Base-by-base conservation (phyloP, 2,329 filamentous ascomycete genomes). In the Fusarium stilboides region DNA sequence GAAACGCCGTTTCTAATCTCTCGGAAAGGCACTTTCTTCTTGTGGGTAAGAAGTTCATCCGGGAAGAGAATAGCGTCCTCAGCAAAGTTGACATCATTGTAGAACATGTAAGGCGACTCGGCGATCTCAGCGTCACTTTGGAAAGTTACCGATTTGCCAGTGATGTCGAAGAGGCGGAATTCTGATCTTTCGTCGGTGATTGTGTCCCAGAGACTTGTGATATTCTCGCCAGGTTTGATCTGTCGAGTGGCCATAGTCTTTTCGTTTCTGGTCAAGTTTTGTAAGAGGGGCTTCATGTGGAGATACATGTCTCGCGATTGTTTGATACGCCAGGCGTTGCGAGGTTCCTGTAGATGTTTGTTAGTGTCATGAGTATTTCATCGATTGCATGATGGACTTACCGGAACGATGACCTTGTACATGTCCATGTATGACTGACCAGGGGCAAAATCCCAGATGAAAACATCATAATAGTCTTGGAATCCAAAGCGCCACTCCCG, bases 401-500 rank as follows among this genome's bases (percentile, higher is more conserved):
- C 74, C 19, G 55, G 46, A 5, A 75, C 47, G 1, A 70, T 40
- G 2, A 54, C 40, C 36, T 75, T 76, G 33, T 73, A 77, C 28
- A 68, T 43, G 1, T 59, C 44, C 24, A 67, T 55, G 1, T 47
- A 37, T 2, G 62, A 20, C 5, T 74, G 51, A 4, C 65, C 56
- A 14, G 75, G 74, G 0, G 62, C 68, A 56, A 77, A 74, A 24
- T 74, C 70, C 74, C 74, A 77, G 31, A 77, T 70, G 22, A 62
- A 76, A 20, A 77, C 59, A 39, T 77, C 74, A 20, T 76, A 76
- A 26, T 75, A 76, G 43, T 77, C 74, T 3, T 73, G 39, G 28
- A 77, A 77, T 3, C 68, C 62, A 39, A 76, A 75, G 1, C 69
- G 68, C 75, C 72, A 77, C 51, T 76, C 56, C 22, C 75, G 60